These are phyloP conservation scores for Papilionanthe hybrid DNA, from an alignment of 116 monocot species.

Conservation along the genomic window DNA sequence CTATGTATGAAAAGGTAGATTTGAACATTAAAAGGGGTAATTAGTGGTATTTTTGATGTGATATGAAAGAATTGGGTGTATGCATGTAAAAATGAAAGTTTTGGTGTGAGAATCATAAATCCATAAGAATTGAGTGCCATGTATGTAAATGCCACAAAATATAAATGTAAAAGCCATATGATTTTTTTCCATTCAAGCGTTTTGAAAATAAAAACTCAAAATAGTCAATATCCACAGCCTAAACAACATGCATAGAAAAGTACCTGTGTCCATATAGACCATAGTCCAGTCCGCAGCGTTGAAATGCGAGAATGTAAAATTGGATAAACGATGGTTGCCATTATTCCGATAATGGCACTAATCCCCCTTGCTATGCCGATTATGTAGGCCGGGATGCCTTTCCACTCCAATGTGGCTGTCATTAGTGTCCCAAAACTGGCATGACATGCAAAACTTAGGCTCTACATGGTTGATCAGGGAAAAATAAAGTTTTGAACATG, in stretches of 20 bases:
- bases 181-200: not conserved
- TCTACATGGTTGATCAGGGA: no score
- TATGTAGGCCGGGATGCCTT: constrained; percentile 81
- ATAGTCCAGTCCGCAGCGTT: constrained; percentile 72
- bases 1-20: no score
- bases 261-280: constrained; percentile 95
- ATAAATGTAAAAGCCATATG: not conserved
- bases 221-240: not conserved
- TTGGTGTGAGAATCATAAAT: no score
- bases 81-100: no score
- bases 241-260: not conserved
- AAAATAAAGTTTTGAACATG: no score
- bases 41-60: no score
- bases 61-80: no score
- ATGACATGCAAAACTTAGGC: not conserved
- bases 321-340: constrained; percentile 71
- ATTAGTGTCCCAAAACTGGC: constrained; percentile 86
- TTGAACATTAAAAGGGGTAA: no score
- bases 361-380: constrained; percentile 81
- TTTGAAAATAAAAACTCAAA: not conserved
- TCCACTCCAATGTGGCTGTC: constrained; percentile 90
- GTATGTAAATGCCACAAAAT: not conserved
- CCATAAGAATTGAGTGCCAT: no score
- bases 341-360: constrained; percentile 71
- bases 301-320: constrained; percentile 60